These are phyloP conservation scores for Stentor roeselii DNA, from an alignment of 73 alveolate species.

Conservation along the genomic window DNA sequence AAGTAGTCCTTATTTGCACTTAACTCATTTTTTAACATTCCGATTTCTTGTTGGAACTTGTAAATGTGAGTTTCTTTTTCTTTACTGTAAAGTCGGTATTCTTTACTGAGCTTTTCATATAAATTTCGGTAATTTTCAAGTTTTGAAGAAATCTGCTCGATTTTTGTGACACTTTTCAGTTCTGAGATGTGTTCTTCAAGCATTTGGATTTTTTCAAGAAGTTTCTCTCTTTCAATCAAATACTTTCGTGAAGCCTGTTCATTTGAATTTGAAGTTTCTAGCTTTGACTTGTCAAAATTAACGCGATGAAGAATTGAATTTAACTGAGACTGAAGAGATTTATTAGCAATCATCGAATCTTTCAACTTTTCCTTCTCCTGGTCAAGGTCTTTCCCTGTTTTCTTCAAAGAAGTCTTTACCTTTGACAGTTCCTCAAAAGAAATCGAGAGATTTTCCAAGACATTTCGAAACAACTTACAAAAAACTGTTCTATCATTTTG, in stretches of 20 bases:
- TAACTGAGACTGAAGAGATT: not conserved
- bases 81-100: not conserved
- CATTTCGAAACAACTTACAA: too few species aligned
- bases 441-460: too few species aligned
- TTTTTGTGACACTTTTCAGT: slow-evolving; percentile 21
- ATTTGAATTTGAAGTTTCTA: not conserved
- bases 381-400: not conserved
- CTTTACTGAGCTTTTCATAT: not conserved
- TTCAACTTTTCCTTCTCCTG: not conserved
- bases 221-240: slow-evolving; percentile 3
- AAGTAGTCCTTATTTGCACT: not conserved
- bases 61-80: not conserved
- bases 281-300: not conserved
- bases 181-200: slow-evolving; percentile 4
- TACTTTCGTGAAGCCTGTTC: not conserved
- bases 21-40: not conserved
- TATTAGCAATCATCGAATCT: not conserved
- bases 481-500: too few species aligned
- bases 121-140: not conserved
- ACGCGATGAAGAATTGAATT: not conserved
- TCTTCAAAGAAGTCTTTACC: too few species aligned
- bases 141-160: not conserved
- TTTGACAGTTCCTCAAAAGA: too few species aligned
- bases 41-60: slow-evolving; percentile 1
- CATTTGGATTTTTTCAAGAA: slow-evolving; percentile 8